A percentile compares a stretch with the other conserved stretches of the same genome.
These are phyloP conservation scores for Fagopyrum esculentum DNA, from an alignment of 148 eudicot species.

Conservation along the genomic window DNA sequence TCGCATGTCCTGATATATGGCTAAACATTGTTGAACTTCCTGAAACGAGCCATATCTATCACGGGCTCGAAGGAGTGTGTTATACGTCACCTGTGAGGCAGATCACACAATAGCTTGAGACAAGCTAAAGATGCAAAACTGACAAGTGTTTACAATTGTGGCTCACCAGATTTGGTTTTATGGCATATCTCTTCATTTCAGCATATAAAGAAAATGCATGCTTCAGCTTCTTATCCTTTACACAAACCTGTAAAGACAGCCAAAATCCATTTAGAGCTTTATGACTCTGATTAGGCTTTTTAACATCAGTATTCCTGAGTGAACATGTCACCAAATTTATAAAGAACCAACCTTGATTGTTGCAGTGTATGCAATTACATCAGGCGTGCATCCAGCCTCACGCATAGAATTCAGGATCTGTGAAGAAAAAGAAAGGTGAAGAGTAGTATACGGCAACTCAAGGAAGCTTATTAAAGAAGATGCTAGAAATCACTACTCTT, in stretches of 20 bases:
- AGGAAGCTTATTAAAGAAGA: background rate
- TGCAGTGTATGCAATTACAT: conserved; percentile 80
- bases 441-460: background rate
- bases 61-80: conserved; percentile 80
- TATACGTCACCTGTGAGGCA: conserved; percentile 74
- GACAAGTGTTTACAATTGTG: background rate
- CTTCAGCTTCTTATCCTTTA: conserved; percentile 43
- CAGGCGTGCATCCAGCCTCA: conserved; percentile 68
- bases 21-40: conserved; percentile 85
- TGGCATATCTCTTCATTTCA: conserved; percentile 66
- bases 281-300: background rate
- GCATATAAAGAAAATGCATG: conserved; percentile 71
- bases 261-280: conserved; percentile 6
- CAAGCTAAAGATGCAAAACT: background rate
- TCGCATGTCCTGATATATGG: conserved; percentile 89
- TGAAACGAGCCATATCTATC: conserved; percentile 68
- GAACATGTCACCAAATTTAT: background rate
- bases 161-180: conserved; percentile 82
- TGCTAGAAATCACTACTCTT: background rate
- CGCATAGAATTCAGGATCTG: conserved; percentile 78
- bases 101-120: background rate
- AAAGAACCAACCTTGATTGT: conserved; percentile 61
- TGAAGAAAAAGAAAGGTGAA: conserved; percentile 14
- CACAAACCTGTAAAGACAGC: conserved; percentile 55
- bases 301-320: background rate